Evolutionary conservation across 2,329 filamentous ascomycete genomes (phyloP), one percentile per base, ranked within the genome.

Genomic region (Venturia nashicola): DNA sequence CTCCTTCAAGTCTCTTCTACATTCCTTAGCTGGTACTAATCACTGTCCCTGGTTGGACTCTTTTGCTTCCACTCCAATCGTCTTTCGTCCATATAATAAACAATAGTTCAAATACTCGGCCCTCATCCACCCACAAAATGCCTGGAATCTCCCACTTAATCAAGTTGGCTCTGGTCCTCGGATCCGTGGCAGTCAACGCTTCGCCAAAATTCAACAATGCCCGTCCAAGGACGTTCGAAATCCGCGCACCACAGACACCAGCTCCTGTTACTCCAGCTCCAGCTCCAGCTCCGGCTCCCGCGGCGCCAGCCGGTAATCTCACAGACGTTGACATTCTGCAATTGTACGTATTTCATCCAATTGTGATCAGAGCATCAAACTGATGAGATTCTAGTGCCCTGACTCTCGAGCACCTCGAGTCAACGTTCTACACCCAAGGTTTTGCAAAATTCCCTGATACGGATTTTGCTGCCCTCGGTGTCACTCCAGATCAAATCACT

Each of bases 381-480:
- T 75, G 69, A 75, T 76, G 73, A 55, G 51, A 5, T 23, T 42
- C n/a, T 63, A 87, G 85, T 71, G 87, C 87, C 67, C 78, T 90
- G 64, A 90, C 87, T 6, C 80, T 90, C 57, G 88, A 91, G 76
- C 86, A 88, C 76, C 86, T 91, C 70, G 88, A 91, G 76, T 80
- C 85, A 32, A 79, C 81, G 64, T 91, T 90, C 76, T 91, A 91
- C 79, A 79, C 83, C 69, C 80, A 88, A 71, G 87, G 86, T 44
- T 88, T 91, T 71, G 79, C 80, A 67, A 81, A 84, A 73, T 89
- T 90, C 76, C 79, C 83, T 34, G 80, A 82, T 48, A 73, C 79
- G 39, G 83, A 89, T 70, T 91, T 91, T 75, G 72, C 76, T 32
- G 83, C 84, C 44, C 78, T 87, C 16, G 86, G 86, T 66, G 79